A percentile compares a stretch with the other conserved stretches of the same genome.
These are phyloP conservation scores for Knufia petricola DNA, from an alignment of 2,329 filamentous ascomycete genomes.

Conservation along the genomic window DNA sequence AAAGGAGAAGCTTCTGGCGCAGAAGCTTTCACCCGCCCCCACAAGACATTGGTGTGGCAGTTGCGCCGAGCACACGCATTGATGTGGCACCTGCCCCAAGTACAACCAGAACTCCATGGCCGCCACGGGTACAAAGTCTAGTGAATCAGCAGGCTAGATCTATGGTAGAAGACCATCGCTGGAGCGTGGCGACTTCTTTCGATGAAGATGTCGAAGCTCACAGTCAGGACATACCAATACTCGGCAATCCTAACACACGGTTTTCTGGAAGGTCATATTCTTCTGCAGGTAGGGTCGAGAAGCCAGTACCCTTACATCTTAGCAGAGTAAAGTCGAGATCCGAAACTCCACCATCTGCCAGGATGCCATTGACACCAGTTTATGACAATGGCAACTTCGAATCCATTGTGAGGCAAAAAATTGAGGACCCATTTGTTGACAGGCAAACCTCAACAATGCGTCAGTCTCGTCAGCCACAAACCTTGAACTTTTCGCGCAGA, in stretches of 20 bases:
- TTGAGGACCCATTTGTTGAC: background rate
- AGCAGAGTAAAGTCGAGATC: background rate
- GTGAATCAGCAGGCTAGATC: slow-evolving; percentile 15
- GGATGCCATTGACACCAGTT: slow-evolving; percentile 20
- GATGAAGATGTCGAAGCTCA: slow-evolving; percentile 10
- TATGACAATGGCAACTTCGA: slow-evolving; percentile 21
- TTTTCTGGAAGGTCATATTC: slow-evolving; percentile 5
- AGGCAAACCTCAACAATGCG: background rate
- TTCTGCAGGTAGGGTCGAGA: slow-evolving; percentile 4
- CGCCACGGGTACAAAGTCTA: slow-evolving; percentile 28
- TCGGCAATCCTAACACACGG: slow-evolving; percentile 7
- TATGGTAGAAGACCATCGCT: slow-evolving; percentile 2
- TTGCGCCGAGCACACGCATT: slow-evolving; percentile 25
- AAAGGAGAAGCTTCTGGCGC: slow-evolving; percentile 24
- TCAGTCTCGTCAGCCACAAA: background rate
- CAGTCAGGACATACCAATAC: slow-evolving; percentile 10
- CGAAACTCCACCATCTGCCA: slow-evolving; percentile 1
- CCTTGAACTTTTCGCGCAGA: slow-evolving; percentile 7
- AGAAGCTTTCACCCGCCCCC: slow-evolving; percentile 20
- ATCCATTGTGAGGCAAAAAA: background rate
- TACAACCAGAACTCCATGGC: slow-evolving; percentile 28
- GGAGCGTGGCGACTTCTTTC: slow-evolving; percentile 5
- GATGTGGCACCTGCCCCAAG: slow-evolving; percentile 30
- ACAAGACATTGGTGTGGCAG: slow-evolving; percentile 26
- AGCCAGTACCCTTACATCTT: slow-evolving; percentile 8